Conservation (phyloP, 345 rosid species). For the Bruguiera sexangula region DNA sequence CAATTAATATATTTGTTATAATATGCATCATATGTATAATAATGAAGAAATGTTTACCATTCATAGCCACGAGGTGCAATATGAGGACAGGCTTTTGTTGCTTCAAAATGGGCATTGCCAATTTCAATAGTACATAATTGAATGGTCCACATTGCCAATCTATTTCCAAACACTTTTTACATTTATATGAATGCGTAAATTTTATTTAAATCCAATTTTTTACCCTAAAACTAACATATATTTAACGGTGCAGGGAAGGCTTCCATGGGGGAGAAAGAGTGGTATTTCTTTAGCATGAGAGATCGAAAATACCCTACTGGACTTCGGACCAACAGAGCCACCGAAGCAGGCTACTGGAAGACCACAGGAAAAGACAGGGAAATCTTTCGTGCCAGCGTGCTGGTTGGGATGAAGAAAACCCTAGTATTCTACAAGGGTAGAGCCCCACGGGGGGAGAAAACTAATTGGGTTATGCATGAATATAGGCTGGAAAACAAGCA, state of each 20-base stretch:
- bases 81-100: no score
- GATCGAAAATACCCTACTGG: slow-evolving; percentile 97
- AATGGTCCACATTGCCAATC: no score
- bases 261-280: slow-evolving; percentile 95
- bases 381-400: slow-evolving; percentile 50
- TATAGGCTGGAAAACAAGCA: slow-evolving; percentile 73
- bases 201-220: no score
- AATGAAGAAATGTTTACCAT: no score
- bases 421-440: slow-evolving; percentile 91
- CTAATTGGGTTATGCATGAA: slow-evolving; percentile 99
- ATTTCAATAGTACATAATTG: no score
- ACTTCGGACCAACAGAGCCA: slow-evolving; percentile 89
- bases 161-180: no score
- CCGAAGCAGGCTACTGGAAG: slow-evolving; percentile 95
- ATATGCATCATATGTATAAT: no score
- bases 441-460: slow-evolving; percentile 89
- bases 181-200: no score
- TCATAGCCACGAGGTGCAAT: no score
- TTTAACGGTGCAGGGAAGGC: slow-evolving; percentile 56
- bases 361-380: slow-evolving; percentile 93
- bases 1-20: no score
- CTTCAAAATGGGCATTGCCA: no score
- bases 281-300: slow-evolving; percentile 89
- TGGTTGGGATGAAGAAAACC: slow-evolving; percentile 98
- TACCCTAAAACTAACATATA: no score